Evolutionary conservation across 2,329 filamentous ascomycete species (phyloP).

Genomic region (Botrytis fabae): DNA sequence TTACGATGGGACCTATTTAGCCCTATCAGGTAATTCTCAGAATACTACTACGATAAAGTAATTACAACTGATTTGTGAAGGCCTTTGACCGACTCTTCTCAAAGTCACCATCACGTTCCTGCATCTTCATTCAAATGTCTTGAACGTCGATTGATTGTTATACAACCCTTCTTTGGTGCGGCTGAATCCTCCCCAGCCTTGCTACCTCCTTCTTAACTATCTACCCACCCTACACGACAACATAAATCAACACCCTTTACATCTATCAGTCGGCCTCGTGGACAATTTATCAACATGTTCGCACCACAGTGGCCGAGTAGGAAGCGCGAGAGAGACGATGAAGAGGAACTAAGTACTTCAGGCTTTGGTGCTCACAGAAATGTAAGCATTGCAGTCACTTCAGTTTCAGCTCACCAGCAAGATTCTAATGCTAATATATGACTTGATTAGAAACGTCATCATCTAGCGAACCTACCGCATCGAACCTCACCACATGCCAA

Average conservation of each 20-base stretch:
- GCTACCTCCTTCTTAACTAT: not conserved
- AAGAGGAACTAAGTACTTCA: constrained; percentile 33
- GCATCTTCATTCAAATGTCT: constrained; percentile 4
- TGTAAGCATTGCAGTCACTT: constrained; percentile 29
- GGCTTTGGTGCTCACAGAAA: constrained; percentile 40
- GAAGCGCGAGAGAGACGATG: constrained; percentile 38
- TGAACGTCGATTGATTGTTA: not conserved
- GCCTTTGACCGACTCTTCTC: not conserved
- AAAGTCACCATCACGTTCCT: not conserved
- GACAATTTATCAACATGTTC: constrained; percentile 4
- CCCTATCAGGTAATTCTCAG: not conserved
- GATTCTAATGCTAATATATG: constrained; percentile 19
- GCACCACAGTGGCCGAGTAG: constrained; percentile 26
- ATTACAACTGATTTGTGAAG: not conserved
- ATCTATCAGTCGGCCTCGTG: not conserved
- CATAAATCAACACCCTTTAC: not conserved
- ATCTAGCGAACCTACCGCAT: constrained; percentile 36
- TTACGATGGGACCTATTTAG: not conserved
- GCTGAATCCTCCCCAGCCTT: constrained; percentile 11
- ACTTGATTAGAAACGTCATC: constrained; percentile 38
- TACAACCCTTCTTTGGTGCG: not conserved
- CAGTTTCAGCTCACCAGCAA: not conserved
- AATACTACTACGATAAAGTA: not conserved
- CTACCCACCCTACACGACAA: not conserved
- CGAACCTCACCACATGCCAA: constrained; percentile 34